Base-by-base conservation (phyloP, 2,329 filamentous ascomycete species). In the Diaporthe citri region DNA sequence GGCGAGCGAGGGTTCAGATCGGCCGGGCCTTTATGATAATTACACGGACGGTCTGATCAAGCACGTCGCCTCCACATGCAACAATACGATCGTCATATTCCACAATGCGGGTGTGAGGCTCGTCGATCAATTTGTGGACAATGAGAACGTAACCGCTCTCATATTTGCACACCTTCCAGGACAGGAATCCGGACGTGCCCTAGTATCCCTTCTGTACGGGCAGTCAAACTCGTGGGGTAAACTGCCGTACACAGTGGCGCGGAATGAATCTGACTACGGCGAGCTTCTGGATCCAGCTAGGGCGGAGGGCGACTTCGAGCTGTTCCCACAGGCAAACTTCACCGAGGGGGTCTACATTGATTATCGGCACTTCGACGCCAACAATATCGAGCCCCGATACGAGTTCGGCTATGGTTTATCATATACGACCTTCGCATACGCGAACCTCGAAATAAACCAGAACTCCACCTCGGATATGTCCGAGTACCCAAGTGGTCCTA, bases 1-100 rank as follows among this genome's bases (percentile, higher is more conserved):
- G 82, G 90, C 93, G 1, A 91, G 93, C 1, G 95, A 97, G 83
- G 93, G 93, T 1, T 93, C 88, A 77, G 88, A 94, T 75, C 87
- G 91, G 62, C 85, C 89, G 0, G 87, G 87, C 10, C 85, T 94
- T 55, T 87, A 88, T 41, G 94, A 96, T 80, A 92, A 93, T 75
- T 90, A 90, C 71, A 91, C 89, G 1, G 91, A 93, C 76, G 82
- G 81, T 0, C 83, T 93, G 0, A 87, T 93, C 57, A 83, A 82
- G 1, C 86, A 88, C 60, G 90, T 93, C 0, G 91, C 92, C 0
- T 82, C 85, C 10, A 84, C 86, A 31, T 93, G 91, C 81, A 86
- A 85, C 76, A 92, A 90, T 76, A 93, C 92, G 1, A 86, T 93
- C 25, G 92, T 93, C 0, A 84, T 93, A 0, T 85, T 93, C 7